Evolutionary conservation across 306 rosid species (phyloP).

Genomic region (Cicer pinnatifidum): DNA sequence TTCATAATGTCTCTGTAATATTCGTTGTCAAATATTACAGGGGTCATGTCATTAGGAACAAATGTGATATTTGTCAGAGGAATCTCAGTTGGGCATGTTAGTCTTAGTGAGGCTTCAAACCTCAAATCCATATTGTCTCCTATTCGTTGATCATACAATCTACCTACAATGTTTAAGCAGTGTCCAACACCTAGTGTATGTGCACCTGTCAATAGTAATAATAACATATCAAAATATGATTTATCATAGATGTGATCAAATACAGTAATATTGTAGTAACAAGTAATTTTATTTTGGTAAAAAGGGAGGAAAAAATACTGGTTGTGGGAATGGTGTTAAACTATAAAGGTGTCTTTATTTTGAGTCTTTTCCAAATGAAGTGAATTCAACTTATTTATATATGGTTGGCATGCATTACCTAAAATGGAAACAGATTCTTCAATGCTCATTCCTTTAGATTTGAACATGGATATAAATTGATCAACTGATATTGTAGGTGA

Average conservation of each 20-base stretch:
- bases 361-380: background rate
- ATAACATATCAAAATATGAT: background rate
- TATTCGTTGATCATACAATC: constrained; percentile 41
- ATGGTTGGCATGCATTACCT: constrained; percentile 38
- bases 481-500: constrained; percentile 44
- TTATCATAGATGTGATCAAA: background rate
- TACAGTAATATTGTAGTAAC: background rate
- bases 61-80: constrained; percentile 52
- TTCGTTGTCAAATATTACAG: constrained; percentile 48
- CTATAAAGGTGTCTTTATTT: background rate
- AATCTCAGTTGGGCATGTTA: constrained; percentile 46
- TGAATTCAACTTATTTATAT: background rate
- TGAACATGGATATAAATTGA: constrained; percentile 43
- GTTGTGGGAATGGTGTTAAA: background rate
- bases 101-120: constrained; percentile 41
- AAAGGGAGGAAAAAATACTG: background rate
- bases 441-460: constrained; percentile 45
- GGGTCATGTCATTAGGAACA: constrained; percentile 49
- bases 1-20: constrained; percentile 47
- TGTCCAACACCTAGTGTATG: constrained; percentile 59
- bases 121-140: constrained; percentile 34
- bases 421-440: constrained; percentile 57
- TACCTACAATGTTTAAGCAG: constrained; percentile 49
- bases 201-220: constrained; percentile 49
- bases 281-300: background rate